Percentiles rank a stretch among this genome's conserved stretches.
Evolutionary conservation across 1,284 basidiomycete species (phyloP).

Genomic region (Fistulinella staudtii): DNA sequence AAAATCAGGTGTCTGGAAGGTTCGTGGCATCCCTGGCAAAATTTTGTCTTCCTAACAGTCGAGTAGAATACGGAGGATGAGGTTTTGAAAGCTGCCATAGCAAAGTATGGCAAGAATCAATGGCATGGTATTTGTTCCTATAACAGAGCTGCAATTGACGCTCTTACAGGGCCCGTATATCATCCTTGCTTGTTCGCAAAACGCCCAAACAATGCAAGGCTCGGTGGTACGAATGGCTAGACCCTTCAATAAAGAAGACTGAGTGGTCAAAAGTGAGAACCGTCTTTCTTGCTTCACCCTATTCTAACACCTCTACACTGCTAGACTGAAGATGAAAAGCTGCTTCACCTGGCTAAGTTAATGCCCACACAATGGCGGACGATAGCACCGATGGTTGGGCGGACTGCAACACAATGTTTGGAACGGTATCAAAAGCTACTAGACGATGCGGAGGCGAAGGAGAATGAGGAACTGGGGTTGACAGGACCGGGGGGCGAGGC

Average conservation of each 20-base stretch:
- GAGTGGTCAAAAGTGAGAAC: constrained; percentile 90
- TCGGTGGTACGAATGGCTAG: constrained; percentile 99
- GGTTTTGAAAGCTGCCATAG: constrained; percentile 95
- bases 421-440: constrained; percentile 98
- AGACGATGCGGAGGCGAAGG: constrained; percentile 95
- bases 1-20: constrained; percentile 67
- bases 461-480: constrained; percentile 88
- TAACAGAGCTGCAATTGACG: constrained; percentile 1
- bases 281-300: background rate
- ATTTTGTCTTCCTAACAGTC: constrained; percentile 7
- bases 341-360: constrained; percentile 95
- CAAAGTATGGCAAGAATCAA: constrained; percentile 97
- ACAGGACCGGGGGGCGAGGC: constrained; percentile 77
- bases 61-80: constrained; percentile 91
- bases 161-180: constrained; percentile 86
- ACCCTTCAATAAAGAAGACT: constrained; percentile 99
- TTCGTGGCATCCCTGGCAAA: constrained; percentile 25
- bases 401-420: constrained; percentile 98
- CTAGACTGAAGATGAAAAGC: constrained; percentile 95
- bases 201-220: constrained; percentile 99
- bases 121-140: constrained; percentile 48
- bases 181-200: constrained; percentile 95
- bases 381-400: constrained; percentile 96
- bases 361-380: constrained; percentile 99
- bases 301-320: constrained; percentile 2